Evolutionary conservation across 257 asterid genomes (phyloP), one percentile per base, ranked within the genome.

Genomic region (Capsicum rhomboideum): DNA sequence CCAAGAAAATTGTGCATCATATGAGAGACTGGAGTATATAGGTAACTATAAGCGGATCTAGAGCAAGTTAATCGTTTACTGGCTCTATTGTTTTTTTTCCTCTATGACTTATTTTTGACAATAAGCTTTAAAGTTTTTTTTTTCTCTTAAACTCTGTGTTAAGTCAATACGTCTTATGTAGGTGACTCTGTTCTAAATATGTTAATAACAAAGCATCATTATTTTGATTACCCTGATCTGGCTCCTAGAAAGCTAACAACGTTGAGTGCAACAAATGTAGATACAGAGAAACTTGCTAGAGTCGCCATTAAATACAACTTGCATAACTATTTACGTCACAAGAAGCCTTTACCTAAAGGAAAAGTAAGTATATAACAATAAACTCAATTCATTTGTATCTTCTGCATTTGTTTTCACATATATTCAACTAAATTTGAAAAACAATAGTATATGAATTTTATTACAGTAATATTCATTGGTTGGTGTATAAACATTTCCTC

Each of bases 211-310:
- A 84, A 79, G 4, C 83, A 89, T 0, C 88, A 86, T 10, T 91
- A 13, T 17, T 69, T 17, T 0, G 0, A 13, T 68, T 89, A 92
- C 72, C 93, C 89, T 14, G 82, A 88, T 56, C 79, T 88, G 44
- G 44, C 59, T 0, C 91, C 91, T 12, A 95, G 94, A 1, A 56
- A 23, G 6, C 53, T 92, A 8, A 89, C 97, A 1, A 49, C 26
- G 42, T 91, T 93, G n/a, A 92, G 97, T 9, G 88, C 96, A 0
- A 90, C 86, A 44, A 93, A 92, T n/a, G 96, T 91, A 1, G 92
- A 92, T 16, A 92, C 88, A 0, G 96, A 93, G 87, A 93, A 92
- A 86, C 94, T 93, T 14, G 95, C 94, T 0, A 91, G 92, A 1
- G 94, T 68, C 10, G 85, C 92, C 2, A 2, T 90, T 50, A 88